These are phyloP conservation scores for Candida coleopterorum DNA, from an alignment of 805 yeast species.

Conservation along the genomic window DNA sequence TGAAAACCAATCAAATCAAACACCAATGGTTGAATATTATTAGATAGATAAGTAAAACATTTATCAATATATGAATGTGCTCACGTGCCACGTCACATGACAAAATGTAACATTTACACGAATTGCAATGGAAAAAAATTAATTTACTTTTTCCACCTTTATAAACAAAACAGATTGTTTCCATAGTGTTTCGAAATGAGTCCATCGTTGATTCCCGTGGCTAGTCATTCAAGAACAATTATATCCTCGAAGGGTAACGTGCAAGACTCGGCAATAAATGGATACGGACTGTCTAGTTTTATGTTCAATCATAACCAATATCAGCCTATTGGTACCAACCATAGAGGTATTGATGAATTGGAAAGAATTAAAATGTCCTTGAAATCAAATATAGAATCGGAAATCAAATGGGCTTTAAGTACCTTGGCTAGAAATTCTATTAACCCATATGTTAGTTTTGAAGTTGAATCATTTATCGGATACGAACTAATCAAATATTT, in stretches of 20 bases:
- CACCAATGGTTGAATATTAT: too few relatives aligned
- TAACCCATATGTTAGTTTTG: conserved; percentile 45
- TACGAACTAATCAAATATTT: conserved; percentile 34
- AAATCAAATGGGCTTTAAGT: conserved; percentile 67
- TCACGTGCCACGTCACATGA: conserved; percentile 5
- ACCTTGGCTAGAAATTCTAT: conserved; percentile 47
- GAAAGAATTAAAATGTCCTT: conserved; percentile 69
- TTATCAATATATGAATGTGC: too few relatives aligned
- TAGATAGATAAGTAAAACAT: too few relatives aligned
- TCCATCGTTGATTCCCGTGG: conserved; percentile 7
- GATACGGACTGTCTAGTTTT: conserved; percentile 1
- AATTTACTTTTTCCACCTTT: too few relatives aligned
- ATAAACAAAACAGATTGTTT: too few relatives aligned
- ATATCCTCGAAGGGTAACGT: conserved; percentile 5
- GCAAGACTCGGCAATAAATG: conserved; percentile 2
- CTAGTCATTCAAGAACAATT: conserved; percentile 8
- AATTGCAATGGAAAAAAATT: not conserved
- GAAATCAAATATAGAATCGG: conserved; percentile 57
- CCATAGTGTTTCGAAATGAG: not conserved
- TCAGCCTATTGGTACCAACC: conserved; percentile 21
- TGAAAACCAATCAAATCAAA: too few relatives aligned
- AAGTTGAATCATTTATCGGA: conserved; percentile 39
- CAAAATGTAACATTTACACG: not conserved
- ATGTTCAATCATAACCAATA: conserved; percentile 1
- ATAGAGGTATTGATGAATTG: conserved; percentile 58